A percentile compares a stretch with the other conserved stretches of the same genome.
phyloP scores from a whole-genome alignment of 805 yeast genomes.

The Schwanniomyces yamadae region DNA sequence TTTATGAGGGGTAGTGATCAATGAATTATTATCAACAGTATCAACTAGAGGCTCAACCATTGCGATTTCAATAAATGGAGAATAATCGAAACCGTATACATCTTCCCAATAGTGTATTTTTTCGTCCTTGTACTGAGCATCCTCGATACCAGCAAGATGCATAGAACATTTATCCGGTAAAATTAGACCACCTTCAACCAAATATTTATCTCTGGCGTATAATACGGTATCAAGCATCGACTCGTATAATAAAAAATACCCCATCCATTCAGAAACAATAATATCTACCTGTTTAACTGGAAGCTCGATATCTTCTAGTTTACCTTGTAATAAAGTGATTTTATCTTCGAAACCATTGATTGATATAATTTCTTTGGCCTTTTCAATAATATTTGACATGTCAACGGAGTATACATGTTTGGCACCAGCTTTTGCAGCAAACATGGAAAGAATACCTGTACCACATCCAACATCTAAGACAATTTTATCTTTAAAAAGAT shows the following conservation, averaged over 20 bases:
- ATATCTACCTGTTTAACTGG: slow-evolving; percentile 91
- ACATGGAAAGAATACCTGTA: slow-evolving; percentile 96
- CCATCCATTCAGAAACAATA: slow-evolving; percentile 99
- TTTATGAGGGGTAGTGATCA: slow-evolving; percentile 72
- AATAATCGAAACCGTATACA: slow-evolving; percentile 94
- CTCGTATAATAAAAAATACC: slow-evolving; percentile 92
- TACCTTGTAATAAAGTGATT: slow-evolving; percentile 87
- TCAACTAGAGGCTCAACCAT: slow-evolving; percentile 95
- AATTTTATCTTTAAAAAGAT: slow-evolving; percentile 85
- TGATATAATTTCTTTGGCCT: slow-evolving; percentile 87
- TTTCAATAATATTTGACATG: slow-evolving; percentile 92
- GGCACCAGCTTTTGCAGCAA: slow-evolving; percentile 98
- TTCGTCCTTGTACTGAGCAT: slow-evolving; percentile 86
- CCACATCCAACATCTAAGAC: slow-evolving; percentile 99
- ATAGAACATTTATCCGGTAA: slow-evolving; percentile 93
- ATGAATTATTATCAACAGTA: slow-evolving; percentile 72
- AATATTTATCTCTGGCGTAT: slow-evolving; percentile 88
- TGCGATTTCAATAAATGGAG: slow-evolving; percentile 84
- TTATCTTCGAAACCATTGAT: slow-evolving; percentile 83
- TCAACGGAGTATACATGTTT: slow-evolving; percentile 97
- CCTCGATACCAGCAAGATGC: slow-evolving; percentile 90
- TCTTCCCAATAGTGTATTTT: slow-evolving; percentile 94
- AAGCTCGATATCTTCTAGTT: slow-evolving; percentile 85
- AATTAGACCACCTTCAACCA: slow-evolving; percentile 80
- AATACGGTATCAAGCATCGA: slow-evolving; percentile 97